Base-by-base conservation (phyloP, 2,329 filamentous ascomycete species). In the Coleophoma eucalyptorum region DNA sequence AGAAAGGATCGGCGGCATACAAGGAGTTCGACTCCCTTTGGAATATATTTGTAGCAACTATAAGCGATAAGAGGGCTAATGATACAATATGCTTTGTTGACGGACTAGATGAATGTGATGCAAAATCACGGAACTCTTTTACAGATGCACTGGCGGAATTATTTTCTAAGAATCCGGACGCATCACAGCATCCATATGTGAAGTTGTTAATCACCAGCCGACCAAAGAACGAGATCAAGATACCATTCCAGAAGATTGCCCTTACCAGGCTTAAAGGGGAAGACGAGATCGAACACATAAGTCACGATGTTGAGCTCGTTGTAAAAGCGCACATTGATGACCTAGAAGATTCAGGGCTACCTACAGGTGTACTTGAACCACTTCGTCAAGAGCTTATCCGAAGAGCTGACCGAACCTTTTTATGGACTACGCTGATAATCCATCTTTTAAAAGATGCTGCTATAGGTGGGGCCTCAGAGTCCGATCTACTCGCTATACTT, bases 351-450 rank as follows among this genome's bases (percentile, higher is more conserved):
- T 19, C 11, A 16, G 38, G 16, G 8, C 16, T 41, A 8, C 38
- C 38, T 11, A 18, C 11, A 12, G 16, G 19, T 4, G 32, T 43
- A 5, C 18, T 49, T 4, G 2, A 19, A 8, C 31, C 31, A 19
- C 15, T 49, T 32, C 47, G 21, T 26, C 37, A 13, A 1, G 21
- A 44, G 34, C 32, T 49, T 20, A 44, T 34, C 16, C 44, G 35
- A 38, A 43, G 41, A n/a, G 19, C 46, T 1, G 56, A 62, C 19
- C 52, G 58, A 32, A 62, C 62, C 18, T 19, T 43, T 4, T 38
- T 68, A 5, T 48, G 46, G 31, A 5, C 32, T 0, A 7, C 53
- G 8, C 41, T 63, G 21, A 59, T 55, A 21, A 58, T 66, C 7
- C 32, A 19, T 7, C 21, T 59, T 21, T 43, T 69, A 1, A 41